Evolutionary conservation across 176 grass and related monocot genomes (phyloP).

Genomic region (Zoysia pacifica): DNA sequence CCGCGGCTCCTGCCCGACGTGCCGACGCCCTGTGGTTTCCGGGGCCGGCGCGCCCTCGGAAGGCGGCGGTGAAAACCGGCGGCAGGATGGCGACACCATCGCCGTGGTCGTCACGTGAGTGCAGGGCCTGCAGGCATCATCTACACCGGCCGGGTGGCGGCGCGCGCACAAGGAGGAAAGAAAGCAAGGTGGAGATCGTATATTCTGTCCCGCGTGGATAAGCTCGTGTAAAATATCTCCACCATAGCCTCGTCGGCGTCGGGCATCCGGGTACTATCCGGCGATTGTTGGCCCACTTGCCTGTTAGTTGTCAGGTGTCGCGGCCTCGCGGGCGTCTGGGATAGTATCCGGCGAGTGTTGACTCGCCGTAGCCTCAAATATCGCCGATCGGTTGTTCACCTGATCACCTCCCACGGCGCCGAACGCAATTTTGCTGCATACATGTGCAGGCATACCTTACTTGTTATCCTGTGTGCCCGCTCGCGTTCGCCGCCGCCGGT

Average conservation of each 20-base stretch:
- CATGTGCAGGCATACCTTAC: not conserved
- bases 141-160: not conserved
- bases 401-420: not conserved
- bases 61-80: not conserved
- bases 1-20: constrained; percentile 76
- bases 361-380: too few species aligned
- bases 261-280: constrained; percentile 1
- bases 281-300: not conserved
- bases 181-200: not conserved
- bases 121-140: not conserved
- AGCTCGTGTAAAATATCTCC: constrained; percentile 30
- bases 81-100: constrained; percentile 7
- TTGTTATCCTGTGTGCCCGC: not conserved
- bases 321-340: too few species aligned
- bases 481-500: not conserved
- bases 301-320: not conserved
- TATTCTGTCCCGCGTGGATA: not conserved
- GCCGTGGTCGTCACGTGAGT: constrained; percentile 34
- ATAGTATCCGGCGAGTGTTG: too few species aligned
- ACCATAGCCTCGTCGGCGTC: not conserved
- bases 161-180: not conserved
- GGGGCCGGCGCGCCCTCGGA: not conserved
- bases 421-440: not conserved
- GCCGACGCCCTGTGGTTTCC: constrained; percentile 46
- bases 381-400: not conserved